Evolutionary conservation across 805 yeast genomes (phyloP).

Genomic region (Candida pini): DNA sequence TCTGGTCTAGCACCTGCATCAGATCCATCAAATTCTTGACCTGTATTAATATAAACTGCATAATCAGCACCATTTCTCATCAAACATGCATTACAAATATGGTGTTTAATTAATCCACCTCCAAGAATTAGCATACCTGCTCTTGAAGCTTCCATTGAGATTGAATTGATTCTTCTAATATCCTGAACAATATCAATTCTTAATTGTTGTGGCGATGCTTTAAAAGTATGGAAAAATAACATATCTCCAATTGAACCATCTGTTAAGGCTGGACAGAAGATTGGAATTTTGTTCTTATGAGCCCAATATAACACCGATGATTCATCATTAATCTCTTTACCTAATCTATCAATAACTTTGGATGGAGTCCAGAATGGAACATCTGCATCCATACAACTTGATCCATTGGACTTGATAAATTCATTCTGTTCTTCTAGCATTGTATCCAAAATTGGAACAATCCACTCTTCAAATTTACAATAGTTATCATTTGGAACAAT

Average conservation of each 20-base stretch:
- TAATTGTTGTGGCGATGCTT: constrained; percentile 83
- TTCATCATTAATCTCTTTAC: constrained; percentile 93
- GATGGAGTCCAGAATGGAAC: constrained; percentile 92
- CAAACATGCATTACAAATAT: constrained; percentile 93
- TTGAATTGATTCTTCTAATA: constrained; percentile 82
- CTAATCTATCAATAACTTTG: constrained; percentile 83
- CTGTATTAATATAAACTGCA: constrained; percentile 96
- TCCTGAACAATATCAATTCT: constrained; percentile 92
- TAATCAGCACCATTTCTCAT: constrained; percentile 99
- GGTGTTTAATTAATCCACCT: constrained; percentile 95
- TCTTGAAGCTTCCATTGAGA: constrained; percentile 89
- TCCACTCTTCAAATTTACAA: constrained; percentile 98
- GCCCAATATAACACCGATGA: constrained; percentile 96
- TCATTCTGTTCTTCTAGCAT: constrained; percentile 86
- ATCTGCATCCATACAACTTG: constrained; percentile 57
- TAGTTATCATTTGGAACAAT: constrained; percentile 97
- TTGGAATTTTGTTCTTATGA: constrained; percentile 91
- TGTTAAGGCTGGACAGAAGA: constrained; percentile 95
- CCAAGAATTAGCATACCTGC: constrained; percentile 98
- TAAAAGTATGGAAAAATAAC: constrained; percentile 97
- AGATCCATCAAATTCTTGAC: constrained; percentile 97
- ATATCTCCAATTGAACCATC: constrained; percentile 99
- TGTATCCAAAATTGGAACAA: constrained; percentile 85
- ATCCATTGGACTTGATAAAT: constrained; percentile 48
- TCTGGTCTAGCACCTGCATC: constrained; percentile 99